Evolutionary conservation across 2,329 filamentous ascomycete species (phyloP).

Genomic region (Fusarium anguioides): DNA sequence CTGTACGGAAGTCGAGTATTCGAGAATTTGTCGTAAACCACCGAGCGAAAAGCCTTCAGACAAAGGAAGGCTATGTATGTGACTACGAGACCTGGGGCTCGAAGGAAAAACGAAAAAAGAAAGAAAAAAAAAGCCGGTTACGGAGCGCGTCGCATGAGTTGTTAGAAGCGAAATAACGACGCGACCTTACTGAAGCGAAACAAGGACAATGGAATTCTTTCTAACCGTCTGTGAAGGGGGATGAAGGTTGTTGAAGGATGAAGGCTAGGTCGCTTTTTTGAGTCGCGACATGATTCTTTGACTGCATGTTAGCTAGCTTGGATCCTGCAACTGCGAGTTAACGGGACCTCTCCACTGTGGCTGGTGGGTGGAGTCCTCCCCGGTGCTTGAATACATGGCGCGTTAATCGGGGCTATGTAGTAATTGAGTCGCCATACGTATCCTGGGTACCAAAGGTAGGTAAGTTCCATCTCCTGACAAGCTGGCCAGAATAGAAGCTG

Average conservation of each 20-base stretch:
- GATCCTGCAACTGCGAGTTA: background rate
- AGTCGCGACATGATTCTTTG: slow-evolving; percentile 36
- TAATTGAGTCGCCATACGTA: slow-evolving; percentile 24
- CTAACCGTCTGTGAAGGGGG: background rate
- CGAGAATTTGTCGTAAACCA: slow-evolving; percentile 8
- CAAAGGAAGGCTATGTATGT: background rate
- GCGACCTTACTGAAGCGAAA: background rate
- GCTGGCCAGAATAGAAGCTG: slow-evolving; percentile 35
- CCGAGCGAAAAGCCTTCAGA: slow-evolving; percentile 6
- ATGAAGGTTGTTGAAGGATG: slow-evolving; percentile 6
- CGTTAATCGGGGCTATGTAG: slow-evolving; percentile 29
- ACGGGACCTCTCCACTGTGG: no score
- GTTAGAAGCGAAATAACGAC: background rate
- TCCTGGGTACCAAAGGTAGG: no score
- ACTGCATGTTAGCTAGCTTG: slow-evolving; percentile 12
- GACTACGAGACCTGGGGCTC: slow-evolving; percentile 9
- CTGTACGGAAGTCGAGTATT: background rate
- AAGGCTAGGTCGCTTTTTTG: background rate
- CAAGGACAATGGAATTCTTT: background rate
- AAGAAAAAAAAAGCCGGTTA: background rate
- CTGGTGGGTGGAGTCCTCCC: no score
- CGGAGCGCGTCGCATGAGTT: slow-evolving; percentile 13
- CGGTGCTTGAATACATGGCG: no score
- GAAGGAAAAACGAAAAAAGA: no score
- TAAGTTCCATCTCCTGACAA: slow-evolving; percentile 38